Conservation (phyloP, 1,284 basidiomycete species). For the Fomitopsis pinicola region DNA sequence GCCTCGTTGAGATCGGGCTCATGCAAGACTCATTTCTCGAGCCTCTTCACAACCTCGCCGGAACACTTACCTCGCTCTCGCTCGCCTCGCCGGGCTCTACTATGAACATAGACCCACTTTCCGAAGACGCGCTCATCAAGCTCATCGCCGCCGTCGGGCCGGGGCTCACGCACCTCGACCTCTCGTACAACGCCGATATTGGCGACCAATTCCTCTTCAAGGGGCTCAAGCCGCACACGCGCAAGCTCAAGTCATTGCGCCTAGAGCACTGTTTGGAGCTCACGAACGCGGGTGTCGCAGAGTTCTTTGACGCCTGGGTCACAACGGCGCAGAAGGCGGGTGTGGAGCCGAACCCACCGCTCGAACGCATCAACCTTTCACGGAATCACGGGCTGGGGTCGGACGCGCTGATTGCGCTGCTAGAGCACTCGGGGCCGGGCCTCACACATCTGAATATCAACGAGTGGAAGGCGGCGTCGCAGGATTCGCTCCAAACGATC, state of each 20-base stretch:
- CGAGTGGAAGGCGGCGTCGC: constrained; percentile 64
- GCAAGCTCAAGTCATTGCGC: constrained; percentile 49
- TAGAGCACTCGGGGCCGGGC: constrained; percentile 64
- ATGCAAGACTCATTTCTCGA: constrained; percentile 63
- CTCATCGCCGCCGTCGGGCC: constrained; percentile 42
- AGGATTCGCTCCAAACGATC: constrained; percentile 53
- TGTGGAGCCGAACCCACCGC: constrained; percentile 37
- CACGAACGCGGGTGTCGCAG: constrained; percentile 63
- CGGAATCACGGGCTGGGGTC: constrained; percentile 59
- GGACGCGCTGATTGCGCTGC: constrained; percentile 57
- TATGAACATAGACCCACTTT: constrained; percentile 26
- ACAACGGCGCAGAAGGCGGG: constrained; percentile 9
- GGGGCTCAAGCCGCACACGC: constrained; percentile 57
- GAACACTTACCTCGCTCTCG: constrained; percentile 45
- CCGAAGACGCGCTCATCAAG: constrained; percentile 44
- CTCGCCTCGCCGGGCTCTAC: constrained; percentile 36
- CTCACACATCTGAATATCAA: constrained; percentile 75
- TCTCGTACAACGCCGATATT: constrained; percentile 61
- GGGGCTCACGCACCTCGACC: constrained; percentile 48
- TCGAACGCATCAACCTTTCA: constrained; percentile 54
- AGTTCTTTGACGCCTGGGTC: constrained; percentile 54
- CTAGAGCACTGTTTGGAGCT: constrained; percentile 61
- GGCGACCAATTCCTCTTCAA: constrained; percentile 54
- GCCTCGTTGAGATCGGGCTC: constrained; percentile 77
- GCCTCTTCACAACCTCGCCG: constrained; percentile 43